These are phyloP conservation scores for Tetraselmis chui DNA, from an alignment of 139 green algal genomes.

Conservation along the genomic window DNA sequence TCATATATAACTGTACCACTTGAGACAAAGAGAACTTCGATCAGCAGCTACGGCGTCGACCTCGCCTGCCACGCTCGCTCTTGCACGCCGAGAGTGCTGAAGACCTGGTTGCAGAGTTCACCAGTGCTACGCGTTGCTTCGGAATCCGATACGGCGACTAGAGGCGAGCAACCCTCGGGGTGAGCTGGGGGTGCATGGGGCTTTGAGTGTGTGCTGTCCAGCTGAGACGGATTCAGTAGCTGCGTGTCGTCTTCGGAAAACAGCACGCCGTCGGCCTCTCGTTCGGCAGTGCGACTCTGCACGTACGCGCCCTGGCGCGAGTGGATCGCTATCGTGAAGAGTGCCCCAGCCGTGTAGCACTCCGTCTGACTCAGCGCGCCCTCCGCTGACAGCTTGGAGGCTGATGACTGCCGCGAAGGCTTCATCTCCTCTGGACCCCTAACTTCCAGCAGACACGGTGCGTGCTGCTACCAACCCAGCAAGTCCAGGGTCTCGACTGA, in stretches of 20 bases:
- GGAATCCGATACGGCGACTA: not conserved
- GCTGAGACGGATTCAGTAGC: not conserved
- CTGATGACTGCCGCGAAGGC: too few relatives aligned
- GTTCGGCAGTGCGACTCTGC: too few relatives aligned
- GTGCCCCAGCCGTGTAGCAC: not conserved
- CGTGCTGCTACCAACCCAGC: too few relatives aligned
- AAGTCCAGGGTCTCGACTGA: too few relatives aligned
- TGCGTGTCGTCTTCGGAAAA: too few relatives aligned
- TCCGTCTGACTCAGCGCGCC: not conserved
- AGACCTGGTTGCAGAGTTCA: not conserved
- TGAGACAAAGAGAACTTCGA: not conserved
- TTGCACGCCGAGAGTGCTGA: not conserved
- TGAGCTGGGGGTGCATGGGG: not conserved
- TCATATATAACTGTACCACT: not conserved
- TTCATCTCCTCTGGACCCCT: too few relatives aligned
- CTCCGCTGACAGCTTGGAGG: not conserved
- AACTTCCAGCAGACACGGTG: too few relatives aligned
- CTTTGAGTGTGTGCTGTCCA: not conserved
- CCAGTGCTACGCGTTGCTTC: not conserved
- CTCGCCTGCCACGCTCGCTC: not conserved
- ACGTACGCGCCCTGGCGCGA: not conserved
- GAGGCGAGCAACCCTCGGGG: not conserved
- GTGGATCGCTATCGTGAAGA: not conserved
- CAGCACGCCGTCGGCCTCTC: too few relatives aligned
- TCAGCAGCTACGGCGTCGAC: not conserved